A percentile compares a stretch with the other conserved stretches of the same genome.
phyloP scores from a whole-genome alignment of 257 asterid species.

The Solanum piurae region DNA sequence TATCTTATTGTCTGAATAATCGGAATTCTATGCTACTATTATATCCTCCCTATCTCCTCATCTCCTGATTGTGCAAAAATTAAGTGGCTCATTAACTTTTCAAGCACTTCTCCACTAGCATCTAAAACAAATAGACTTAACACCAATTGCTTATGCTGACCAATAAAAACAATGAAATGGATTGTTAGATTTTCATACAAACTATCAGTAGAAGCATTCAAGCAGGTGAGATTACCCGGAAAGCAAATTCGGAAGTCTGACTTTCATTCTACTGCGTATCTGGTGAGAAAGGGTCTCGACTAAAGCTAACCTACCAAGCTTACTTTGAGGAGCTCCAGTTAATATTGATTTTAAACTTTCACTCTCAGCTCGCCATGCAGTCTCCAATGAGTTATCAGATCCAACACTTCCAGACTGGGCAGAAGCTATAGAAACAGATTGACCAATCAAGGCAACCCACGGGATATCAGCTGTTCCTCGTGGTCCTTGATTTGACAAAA shows the following conservation, averaged over 20 bases:
- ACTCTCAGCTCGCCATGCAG: constrained; percentile 94
- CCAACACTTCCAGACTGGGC: constrained; percentile 77
- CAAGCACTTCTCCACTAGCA: not conserved
- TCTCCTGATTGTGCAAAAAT: not conserved
- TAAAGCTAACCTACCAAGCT: constrained; percentile 92
- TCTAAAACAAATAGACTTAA: not conserved
- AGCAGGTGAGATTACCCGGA: constrained; percentile 49
- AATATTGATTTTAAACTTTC: constrained; percentile 84
- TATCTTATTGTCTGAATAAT: not conserved
- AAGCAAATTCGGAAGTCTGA: constrained; percentile 86
- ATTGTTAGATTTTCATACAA: not conserved
- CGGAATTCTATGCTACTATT: not conserved
- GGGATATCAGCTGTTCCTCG: constrained; percentile 87
- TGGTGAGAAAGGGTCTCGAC: constrained; percentile 91
- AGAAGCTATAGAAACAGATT: constrained; percentile 87
- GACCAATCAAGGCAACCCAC: constrained; percentile 99
- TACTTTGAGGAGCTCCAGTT: constrained; percentile 83
- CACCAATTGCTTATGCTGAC: not conserved
- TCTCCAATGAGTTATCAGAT: constrained; percentile 76
- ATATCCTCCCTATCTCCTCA: not conserved
- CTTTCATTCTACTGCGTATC: constrained; percentile 81
- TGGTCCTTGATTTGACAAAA: constrained; percentile 86
- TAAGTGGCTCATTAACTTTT: not conserved
- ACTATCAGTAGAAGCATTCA: constrained; percentile 5
- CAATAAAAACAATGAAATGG: not conserved